Conservation (phyloP, 108 stramenopile genomes). For the Aurantiochytrium sp. region DNA sequence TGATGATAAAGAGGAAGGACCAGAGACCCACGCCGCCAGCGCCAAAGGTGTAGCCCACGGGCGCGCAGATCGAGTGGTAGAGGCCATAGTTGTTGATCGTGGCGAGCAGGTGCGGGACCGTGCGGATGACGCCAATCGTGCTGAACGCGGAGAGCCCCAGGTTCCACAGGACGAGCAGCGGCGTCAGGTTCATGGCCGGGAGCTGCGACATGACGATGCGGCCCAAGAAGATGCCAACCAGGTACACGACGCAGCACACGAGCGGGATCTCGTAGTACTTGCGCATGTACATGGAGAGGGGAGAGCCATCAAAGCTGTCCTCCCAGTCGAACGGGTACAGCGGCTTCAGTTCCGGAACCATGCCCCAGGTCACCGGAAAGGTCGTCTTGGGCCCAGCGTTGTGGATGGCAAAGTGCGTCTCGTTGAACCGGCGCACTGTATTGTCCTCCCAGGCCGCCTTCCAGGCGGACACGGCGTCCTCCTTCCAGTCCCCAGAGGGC, state of each 20-base stretch:
- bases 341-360: background rate
- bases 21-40: conserved; percentile 68
- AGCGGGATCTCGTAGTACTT: conserved; percentile 35
- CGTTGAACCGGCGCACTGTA: background rate
- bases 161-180: conserved; percentile 71
- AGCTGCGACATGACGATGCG: conserved; percentile 34
- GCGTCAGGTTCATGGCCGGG: conserved; percentile 31
- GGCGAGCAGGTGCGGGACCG: conserved; percentile 75
- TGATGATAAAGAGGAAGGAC: conserved; percentile 83
- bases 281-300: conserved; percentile 26
- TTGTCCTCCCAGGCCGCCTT: background rate
- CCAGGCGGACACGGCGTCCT: background rate
- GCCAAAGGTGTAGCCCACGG: background rate
- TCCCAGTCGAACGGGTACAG: background rate
- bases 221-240: conserved; percentile 37
- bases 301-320: background rate
- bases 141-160: conserved; percentile 75
- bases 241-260: conserved; percentile 28
- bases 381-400: background rate
- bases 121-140: conserved; percentile 75
- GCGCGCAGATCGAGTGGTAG: conserved; percentile 13
- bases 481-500: conserved; percentile 10
- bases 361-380: background rate
- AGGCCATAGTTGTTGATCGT: conserved; percentile 49
- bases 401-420: background rate